A percentile compares a stretch with the other conserved stretches of the same genome.
phyloP scores from a whole-genome alignment of 1,284 basidiomycete species.

The Cryptococcus sp. region DNA sequence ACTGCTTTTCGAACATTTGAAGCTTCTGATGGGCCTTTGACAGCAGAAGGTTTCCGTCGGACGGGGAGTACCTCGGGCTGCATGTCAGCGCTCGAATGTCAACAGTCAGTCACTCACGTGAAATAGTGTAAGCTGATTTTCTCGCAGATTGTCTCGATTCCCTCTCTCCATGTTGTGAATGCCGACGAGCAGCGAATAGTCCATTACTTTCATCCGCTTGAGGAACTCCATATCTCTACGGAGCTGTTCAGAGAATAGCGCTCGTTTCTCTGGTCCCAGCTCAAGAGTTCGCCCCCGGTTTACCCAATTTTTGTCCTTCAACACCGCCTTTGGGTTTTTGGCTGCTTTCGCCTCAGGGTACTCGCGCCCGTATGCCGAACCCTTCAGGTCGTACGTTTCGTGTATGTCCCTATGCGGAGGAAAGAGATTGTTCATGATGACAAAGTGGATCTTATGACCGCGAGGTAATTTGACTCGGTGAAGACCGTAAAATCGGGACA shows the following conservation, averaged over 20 bases:
- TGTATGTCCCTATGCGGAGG: constrained; percentile 96
- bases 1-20: constrained; percentile 82
- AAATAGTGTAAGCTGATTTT: constrained; percentile 87
- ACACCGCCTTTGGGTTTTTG: constrained; percentile 78
- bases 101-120: constrained; percentile 60
- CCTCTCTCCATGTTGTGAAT: constrained; percentile 90
- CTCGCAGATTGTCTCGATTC: constrained; percentile 85
- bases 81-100: constrained; percentile 8
- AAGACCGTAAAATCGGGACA: constrained; percentile 93
- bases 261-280: constrained; percentile 90
- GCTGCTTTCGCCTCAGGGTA: constrained; percentile 83
- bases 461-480: constrained; percentile 95
- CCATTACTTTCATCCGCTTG: constrained; percentile 85
- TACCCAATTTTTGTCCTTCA: constrained; percentile 98
- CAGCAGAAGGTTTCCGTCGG: constrained; percentile 62
- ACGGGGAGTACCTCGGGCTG: constrained; percentile 65
- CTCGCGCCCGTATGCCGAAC: constrained; percentile 84
- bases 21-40: constrained; percentile 68
- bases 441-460: constrained; percentile 95
- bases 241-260: constrained; percentile 85
- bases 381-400: constrained; percentile 97
- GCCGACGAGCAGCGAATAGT: constrained; percentile 91
- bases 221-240: constrained; percentile 82
- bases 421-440: constrained; percentile 99
- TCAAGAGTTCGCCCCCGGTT: constrained; percentile 74